Evolutionary conservation across 202 grass and related monocot species (phyloP), one percentile per base, ranked within the genome.

Genomic region (Carex sylvatica): DNA sequence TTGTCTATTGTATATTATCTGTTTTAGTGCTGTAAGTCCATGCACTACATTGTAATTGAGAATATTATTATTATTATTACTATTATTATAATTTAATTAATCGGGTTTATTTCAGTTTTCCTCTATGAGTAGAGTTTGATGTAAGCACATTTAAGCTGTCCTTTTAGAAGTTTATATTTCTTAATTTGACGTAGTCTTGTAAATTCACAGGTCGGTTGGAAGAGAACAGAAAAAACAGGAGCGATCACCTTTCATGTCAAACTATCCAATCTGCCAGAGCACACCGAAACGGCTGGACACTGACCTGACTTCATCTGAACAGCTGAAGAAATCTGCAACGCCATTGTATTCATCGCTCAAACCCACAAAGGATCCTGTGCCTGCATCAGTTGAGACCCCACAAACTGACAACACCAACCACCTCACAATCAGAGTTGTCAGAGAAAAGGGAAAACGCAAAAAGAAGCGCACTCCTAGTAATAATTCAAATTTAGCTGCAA

Each of bases 391-490:
- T 38, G 86, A 91, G 83, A 31, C 78, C 22, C 79, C 84, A 40
- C 86, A 90, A 89, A 81, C 30, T 78, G 85, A 75, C 16, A 59
- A 36, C 51, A 59, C 74, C 74, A 86, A 83, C 61, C 92, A 88
- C 74, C 91, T 98, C 33, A 95, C 92, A 19, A 93, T 98, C 28
- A 95, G 33, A 70, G 87, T 98, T 80, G 38, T 87, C 78, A 86
- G 84, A 88, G 91, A 95, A 9, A 98, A 92, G 91, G 86, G 90
- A 28, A 90, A 80, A 82, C 67, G 90, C 9, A 65, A 30, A 69
- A 82, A 82, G 73, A 98, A 91, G 70, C 68, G 82, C 63, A 89
- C 80, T 85, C 70, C 84, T 40, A 86, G 82, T 49, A 86, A 82
- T 56, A 65, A 82, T 80, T 59, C 74, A 16, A 91, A 88, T 85